phyloP scores from a whole-genome alignment of 768 basidiomycete genomes.

The Mycena capillaripes region DNA sequence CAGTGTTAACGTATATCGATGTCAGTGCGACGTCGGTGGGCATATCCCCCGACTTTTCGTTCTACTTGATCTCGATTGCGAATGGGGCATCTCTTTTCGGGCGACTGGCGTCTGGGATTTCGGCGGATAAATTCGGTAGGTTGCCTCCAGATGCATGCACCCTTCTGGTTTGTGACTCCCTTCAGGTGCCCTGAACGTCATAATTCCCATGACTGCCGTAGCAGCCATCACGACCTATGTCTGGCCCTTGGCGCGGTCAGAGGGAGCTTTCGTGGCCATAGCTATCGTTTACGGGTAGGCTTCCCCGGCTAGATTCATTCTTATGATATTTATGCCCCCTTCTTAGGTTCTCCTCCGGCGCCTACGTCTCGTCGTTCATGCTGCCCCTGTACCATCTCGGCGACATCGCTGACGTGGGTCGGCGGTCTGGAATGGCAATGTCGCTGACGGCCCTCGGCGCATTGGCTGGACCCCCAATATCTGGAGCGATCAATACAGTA shows the following conservation, averaged over 20 bases:
- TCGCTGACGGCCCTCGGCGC: conserved; percentile 74
- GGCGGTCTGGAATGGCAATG: conserved; percentile 76
- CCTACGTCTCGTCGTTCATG: conserved; percentile 69
- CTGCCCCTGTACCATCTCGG: conserved; percentile 76
- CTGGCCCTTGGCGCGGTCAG: conserved; percentile 75
- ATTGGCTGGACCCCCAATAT: conserved; percentile 78
- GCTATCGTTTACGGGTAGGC: conserved; percentile 77
- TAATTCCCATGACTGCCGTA: conserved; percentile 71
- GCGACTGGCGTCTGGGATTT: conserved; percentile 65
- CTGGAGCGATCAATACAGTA: conserved; percentile 72
- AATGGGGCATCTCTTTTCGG: conserved; percentile 78
- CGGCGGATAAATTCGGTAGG: conserved; percentile 70
- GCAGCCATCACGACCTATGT: conserved; percentile 73
- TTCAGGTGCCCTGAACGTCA: conserved; percentile 76
- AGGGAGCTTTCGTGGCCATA: conserved; percentile 64
- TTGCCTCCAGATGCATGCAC: neutral
- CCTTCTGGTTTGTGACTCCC: neutral
- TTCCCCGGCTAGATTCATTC: conserved; percentile 6
- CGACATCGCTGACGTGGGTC: conserved; percentile 70
- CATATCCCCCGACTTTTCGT: conserved; percentile 64
- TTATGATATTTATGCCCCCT: neutral
- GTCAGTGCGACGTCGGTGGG: conserved; percentile 67
- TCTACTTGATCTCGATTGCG: conserved; percentile 78
- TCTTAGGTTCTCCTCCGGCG: conserved; percentile 72
- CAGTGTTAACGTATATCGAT: conserved; percentile 78